Evolutionary conservation across 176 grass and related monocot species (phyloP), one percentile per base, ranked within the genome.

Genomic region (Cenchrus fungigraminus): DNA sequence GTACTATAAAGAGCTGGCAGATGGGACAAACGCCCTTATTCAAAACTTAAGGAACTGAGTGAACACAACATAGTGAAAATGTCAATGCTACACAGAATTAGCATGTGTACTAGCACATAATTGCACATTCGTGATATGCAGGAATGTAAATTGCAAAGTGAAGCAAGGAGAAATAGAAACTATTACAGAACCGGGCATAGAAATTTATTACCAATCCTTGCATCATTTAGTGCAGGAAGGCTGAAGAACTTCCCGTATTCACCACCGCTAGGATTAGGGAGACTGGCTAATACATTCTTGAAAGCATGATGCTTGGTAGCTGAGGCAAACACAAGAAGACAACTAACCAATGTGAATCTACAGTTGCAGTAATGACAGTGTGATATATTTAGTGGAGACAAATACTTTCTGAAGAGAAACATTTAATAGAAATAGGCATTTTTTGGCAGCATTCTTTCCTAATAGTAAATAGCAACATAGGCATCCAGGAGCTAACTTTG

Each of bases 231-330:
- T 64, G 87, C 84, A 73, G 91, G 87, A 43, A 97, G 86, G 84
- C 87, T 93, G 86, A 87, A 97, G 78, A 86, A 96, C 59, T 93
- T 97, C 5, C 94, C 94, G 66, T 85, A 91, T 93, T 97, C 94
- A 51, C 94, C 94, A 40, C 89, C 94, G 9, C 64, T 84, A 1
- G 89, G 86, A 81, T 93, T 93, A 40, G 89, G 84, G 82, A 96
- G 94, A 81, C 87, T 89, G 28, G 89, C 85, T 82, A 96, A 87
- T 55, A 93, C 86, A 13, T 76, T 76, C 84, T 65, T 83, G 84
- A 89, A 96, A 44, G 78, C 73, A 86, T 40, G 37, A 86, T 40
- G 37, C 56, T 58, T 58, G 56, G 56, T 20, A 58, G 56, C 56
- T 58, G 56, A 20, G 56, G 56, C 56, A 58, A n/a, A 20, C 17